A percentile compares a stretch with the other conserved stretches of the same genome.
phyloP scores from a whole-genome alignment of 805 yeast species.

The Ogataea philodendri region DNA sequence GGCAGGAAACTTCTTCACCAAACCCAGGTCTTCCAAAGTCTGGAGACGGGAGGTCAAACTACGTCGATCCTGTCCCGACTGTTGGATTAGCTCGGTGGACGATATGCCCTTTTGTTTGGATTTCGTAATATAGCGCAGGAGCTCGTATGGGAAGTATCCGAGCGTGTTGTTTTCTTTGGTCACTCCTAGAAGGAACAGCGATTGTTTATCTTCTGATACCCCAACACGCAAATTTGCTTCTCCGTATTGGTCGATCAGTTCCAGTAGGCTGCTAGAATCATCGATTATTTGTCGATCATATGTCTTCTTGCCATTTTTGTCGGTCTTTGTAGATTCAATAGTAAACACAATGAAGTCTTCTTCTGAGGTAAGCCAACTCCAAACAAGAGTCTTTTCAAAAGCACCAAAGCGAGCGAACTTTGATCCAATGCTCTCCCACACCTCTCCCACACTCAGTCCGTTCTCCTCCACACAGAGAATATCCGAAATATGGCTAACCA shows the following conservation, averaged over 20 bases:
- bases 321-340: slow-evolving; percentile 6
- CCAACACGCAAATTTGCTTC: slow-evolving; percentile 26
- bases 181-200: slow-evolving; percentile 56
- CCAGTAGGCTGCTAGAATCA: slow-evolving; percentile 9
- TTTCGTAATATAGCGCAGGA: slow-evolving; percentile 60
- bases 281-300: slow-evolving; percentile 9
- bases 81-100: slow-evolving; percentile 53
- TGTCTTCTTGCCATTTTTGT: slow-evolving; percentile 6
- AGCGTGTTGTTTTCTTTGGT: slow-evolving; percentile 48
- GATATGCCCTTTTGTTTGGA: slow-evolving; percentile 55
- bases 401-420: slow-evolving; percentile 28
- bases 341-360: slow-evolving; percentile 24
- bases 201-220: slow-evolving; percentile 55
- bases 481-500: slow-evolving; percentile 35
- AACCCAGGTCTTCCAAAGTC: slow-evolving; percentile 47
- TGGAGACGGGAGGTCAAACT: slow-evolving; percentile 64
- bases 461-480: slow-evolving; percentile 36
- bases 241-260: slow-evolving; percentile 12
- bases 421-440: slow-evolving; percentile 34
- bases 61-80: slow-evolving; percentile 67
- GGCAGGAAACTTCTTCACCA: slow-evolving; percentile 41
- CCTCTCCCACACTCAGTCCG: slow-evolving; percentile 32
- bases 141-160: slow-evolving; percentile 54
- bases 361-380: slow-evolving; percentile 38
- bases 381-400: slow-evolving; percentile 33